These are phyloP conservation scores for Calonectria hongkongensis DNA, from an alignment of 2,329 filamentous ascomycete genomes.

Conservation along the genomic window DNA sequence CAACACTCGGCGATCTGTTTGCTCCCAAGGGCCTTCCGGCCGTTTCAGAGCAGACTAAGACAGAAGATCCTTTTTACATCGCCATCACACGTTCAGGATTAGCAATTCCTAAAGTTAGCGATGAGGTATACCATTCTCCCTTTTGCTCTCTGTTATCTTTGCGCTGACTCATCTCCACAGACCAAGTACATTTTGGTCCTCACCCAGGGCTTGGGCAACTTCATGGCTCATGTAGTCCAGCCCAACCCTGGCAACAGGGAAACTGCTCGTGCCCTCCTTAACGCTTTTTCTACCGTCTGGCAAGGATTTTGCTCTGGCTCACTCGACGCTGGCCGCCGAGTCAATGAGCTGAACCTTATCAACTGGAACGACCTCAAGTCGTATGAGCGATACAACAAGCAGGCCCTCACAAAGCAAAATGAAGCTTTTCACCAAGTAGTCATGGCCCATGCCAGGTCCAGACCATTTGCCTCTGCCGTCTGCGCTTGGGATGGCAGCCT, in stretches of 20 bases:
- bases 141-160: too few relatives aligned
- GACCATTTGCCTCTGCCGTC: slow-evolving; percentile 24
- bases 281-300: slow-evolving; percentile 29
- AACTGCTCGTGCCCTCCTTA: slow-evolving; percentile 31
- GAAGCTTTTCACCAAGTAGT: slow-evolving; percentile 29
- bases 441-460: slow-evolving; percentile 18
- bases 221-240: slow-evolving; percentile 30
- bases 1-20: slow-evolving; percentile 21
- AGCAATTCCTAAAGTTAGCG: slow-evolving; percentile 18
- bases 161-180: background rate
- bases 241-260: slow-evolving; percentile 17
- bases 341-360: slow-evolving; percentile 24
- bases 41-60: slow-evolving; percentile 7
- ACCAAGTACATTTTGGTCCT: slow-evolving; percentile 23
- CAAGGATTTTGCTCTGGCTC: slow-evolving; percentile 18
- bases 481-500: slow-evolving; percentile 35
- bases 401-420: slow-evolving; percentile 18
- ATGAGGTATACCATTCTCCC: background rate
- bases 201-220: slow-evolving; percentile 10
- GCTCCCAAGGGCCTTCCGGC: slow-evolving; percentile 9
- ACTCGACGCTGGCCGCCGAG: slow-evolving; percentile 20
- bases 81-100: slow-evolving; percentile 10
- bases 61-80: slow-evolving; percentile 14
- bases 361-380: slow-evolving; percentile 19
- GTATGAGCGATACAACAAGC: slow-evolving; percentile 29